Conservation (phyloP, 2,329 filamentous ascomycete genomes). For the Metarhizium anisopliae region DNA sequence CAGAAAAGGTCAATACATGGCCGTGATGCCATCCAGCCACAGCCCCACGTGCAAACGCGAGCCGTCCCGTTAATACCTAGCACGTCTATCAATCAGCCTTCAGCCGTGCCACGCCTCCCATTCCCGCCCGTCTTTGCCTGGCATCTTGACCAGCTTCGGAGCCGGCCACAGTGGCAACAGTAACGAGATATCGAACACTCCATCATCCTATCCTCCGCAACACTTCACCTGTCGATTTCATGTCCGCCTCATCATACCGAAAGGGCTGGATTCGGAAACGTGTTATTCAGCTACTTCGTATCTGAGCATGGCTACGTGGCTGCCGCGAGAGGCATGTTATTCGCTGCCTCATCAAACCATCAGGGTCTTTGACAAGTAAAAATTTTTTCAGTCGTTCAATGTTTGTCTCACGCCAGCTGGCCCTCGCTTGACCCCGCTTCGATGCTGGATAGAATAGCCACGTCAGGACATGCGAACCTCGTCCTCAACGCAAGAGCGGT, state of each 20-base stretch:
- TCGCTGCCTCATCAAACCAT: constrained; percentile 1
- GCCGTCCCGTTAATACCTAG: neutral
- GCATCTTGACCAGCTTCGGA: too few relatives aligned
- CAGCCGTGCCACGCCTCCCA: neutral
- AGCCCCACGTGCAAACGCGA: neutral
- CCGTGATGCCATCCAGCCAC: neutral
- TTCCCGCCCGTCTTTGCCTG: too few relatives aligned
- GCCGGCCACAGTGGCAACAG: too few relatives aligned
- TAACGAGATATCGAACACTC: too few relatives aligned
- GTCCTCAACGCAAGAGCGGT: neutral
- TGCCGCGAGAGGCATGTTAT: neutral
- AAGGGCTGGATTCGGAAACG: neutral
- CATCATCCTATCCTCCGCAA: too few relatives aligned
- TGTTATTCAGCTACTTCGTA: neutral
- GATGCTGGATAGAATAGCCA: neutral
- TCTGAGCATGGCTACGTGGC: neutral
- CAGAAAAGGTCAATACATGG: neutral
- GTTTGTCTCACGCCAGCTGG: neutral
- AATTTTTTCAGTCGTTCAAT: neutral
- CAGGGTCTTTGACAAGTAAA: neutral
- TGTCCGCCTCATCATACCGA: constrained; percentile 10
- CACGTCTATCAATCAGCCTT: neutral
- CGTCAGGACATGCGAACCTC: neutral
- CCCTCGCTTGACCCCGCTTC: neutral
- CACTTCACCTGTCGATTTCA: neutral